These are phyloP conservation scores for Triticum timopheevii DNA, from an alignment of 176 grass and related monocot genomes.

Conservation along the genomic window DNA sequence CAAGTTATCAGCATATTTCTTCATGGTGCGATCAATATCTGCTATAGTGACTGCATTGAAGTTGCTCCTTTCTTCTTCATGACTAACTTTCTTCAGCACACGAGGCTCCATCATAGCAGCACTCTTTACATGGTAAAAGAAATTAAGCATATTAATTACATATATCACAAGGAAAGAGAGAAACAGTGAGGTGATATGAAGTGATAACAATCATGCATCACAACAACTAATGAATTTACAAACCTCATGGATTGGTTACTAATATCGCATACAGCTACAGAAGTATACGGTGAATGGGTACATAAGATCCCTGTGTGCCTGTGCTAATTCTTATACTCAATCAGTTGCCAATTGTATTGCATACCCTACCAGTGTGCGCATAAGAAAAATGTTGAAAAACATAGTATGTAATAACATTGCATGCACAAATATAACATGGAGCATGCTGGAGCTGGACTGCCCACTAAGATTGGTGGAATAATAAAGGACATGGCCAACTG, in stretches of 20 bases:
- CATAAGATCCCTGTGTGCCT: neutral
- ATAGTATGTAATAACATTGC: neutral
- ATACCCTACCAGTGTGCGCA: neutral
- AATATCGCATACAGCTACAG: neutral
- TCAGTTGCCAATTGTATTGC: neutral
- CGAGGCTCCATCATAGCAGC: slow-evolving; percentile 47
- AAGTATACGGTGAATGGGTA: neutral
- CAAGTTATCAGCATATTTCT: slow-evolving; percentile 83
- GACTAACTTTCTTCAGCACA: slow-evolving; percentile 53
- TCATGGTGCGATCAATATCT: slow-evolving; percentile 82
- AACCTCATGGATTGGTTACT: slow-evolving; percentile 9
- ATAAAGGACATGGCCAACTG: neutral
- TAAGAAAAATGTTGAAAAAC: neutral
- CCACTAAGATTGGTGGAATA: neutral
- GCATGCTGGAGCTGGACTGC: neutral
- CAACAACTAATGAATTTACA: neutral
- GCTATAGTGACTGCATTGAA: slow-evolving; percentile 42
- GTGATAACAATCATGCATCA: slow-evolving; percentile 3
- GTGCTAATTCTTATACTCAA: neutral
- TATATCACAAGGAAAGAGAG: slow-evolving; percentile 14
- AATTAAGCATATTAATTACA: neutral
- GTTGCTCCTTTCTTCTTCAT: slow-evolving; percentile 55
- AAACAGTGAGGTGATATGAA: neutral
- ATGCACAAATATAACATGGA: neutral
- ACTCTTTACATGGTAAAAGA: slow-evolving; percentile 33